A percentile compares a stretch with the other conserved stretches of the same genome.
phyloP scores from a whole-genome alignment of 176 grass and related monocot genomes.

The Hordeum marinum region DNA sequence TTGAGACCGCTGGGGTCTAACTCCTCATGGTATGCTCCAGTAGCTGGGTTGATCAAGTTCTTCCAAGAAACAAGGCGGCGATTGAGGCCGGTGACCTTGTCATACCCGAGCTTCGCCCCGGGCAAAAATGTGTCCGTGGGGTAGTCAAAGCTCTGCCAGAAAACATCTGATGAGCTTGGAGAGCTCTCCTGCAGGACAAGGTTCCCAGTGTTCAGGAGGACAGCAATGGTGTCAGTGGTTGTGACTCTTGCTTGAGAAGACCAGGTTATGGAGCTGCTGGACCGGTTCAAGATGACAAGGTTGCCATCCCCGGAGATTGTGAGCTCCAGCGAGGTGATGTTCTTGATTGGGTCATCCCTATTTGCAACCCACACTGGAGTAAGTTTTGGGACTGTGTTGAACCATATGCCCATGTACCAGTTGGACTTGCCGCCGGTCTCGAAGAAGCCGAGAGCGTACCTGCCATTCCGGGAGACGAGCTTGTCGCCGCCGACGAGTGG shows the following conservation, averaged over 20 bases:
- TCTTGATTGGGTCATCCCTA: constrained; percentile 21
- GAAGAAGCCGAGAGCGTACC: constrained; percentile 29
- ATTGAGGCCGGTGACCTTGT: constrained; percentile 30
- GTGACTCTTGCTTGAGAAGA: not conserved
- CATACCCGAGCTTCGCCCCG: constrained; percentile 29
- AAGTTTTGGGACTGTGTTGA: constrained; percentile 18
- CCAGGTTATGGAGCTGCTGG: constrained; percentile 13
- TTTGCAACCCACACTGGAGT: constrained; percentile 41
- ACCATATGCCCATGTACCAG: constrained; percentile 49
- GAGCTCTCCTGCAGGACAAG: constrained; percentile 24
- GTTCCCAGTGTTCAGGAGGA: constrained; percentile 34
- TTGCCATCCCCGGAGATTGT: constrained; percentile 23
- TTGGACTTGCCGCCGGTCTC: constrained; percentile 10
- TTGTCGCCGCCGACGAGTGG: constrained; percentile 9
- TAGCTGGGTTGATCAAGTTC: constrained; percentile 16
- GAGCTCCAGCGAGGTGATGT: not conserved
- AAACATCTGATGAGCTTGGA: not conserved
- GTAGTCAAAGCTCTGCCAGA: constrained; percentile 62
- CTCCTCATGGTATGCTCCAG: constrained; percentile 21
- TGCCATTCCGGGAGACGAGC: constrained; percentile 23
- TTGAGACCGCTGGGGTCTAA: constrained; percentile 2
- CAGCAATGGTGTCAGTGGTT: not conserved
- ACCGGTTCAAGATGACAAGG: constrained; percentile 28
- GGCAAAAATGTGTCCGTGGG: constrained; percentile 36
- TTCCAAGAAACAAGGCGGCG: constrained; percentile 37